Conservation (phyloP, 148 eudicot genomes). For the Nepenthes gracilis region DNA sequence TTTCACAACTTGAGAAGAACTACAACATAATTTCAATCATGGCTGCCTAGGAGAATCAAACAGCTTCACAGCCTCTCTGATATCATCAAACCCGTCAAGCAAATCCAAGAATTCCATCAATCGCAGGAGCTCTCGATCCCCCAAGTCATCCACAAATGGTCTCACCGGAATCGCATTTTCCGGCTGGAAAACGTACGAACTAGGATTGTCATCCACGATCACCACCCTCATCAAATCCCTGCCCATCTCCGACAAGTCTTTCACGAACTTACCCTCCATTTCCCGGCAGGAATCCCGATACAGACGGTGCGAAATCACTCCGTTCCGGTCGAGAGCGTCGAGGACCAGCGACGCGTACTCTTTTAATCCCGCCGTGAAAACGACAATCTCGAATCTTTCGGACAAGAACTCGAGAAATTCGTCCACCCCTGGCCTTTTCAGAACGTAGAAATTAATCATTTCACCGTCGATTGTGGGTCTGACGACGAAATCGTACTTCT, state of each 20-base stretch:
- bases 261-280: constrained; percentile 71
- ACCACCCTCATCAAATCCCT: constrained; percentile 55
- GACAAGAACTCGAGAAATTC: constrained; percentile 41
- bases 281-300: constrained; percentile 64
- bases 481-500: constrained; percentile 50
- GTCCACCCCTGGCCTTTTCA: constrained; percentile 67
- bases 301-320: constrained; percentile 39
- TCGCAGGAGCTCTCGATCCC: constrained; percentile 39
- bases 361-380: constrained; percentile 73
- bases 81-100: constrained; percentile 36
- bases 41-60: constrained; percentile 1
- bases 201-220: constrained; percentile 83
- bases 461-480: constrained; percentile 62
- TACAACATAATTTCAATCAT: too few species aligned
- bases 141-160: constrained; percentile 50
- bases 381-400: constrained; percentile 48
- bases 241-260: constrained; percentile 60
- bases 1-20: too few species aligned
- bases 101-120: constrained; percentile 36
- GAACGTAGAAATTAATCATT: constrained; percentile 43
- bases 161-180: constrained; percentile 56
- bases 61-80: constrained; percentile 54
- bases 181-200: constrained; percentile 52
- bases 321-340: constrained; percentile 33
- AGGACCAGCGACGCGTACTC: constrained; percentile 74